These are phyloP conservation scores for Tylopilus felleus DNA, from an alignment of 768 basidiomycete genomes.

Conservation along the genomic window DNA sequence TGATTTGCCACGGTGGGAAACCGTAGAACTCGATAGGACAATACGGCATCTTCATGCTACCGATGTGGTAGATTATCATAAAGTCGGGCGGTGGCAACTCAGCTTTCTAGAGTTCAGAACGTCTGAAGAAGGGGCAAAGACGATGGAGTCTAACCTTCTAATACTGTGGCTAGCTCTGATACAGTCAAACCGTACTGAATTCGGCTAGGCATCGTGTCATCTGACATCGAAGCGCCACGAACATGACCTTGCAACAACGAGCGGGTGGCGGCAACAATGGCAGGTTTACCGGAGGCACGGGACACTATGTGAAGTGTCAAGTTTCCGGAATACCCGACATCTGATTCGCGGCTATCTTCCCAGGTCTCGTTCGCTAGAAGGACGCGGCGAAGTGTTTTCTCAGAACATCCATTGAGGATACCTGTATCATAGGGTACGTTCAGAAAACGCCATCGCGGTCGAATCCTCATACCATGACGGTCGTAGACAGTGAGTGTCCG, in stretches of 20 bases:
- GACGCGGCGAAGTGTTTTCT: conserved; percentile 41
- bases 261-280: conserved; percentile 54
- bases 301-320: conserved; percentile 57
- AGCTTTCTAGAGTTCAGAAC: conserved; percentile 39
- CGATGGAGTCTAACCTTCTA: conserved; percentile 52
- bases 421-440: conserved; percentile 35
- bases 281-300: conserved; percentile 59
- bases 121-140: not conserved
- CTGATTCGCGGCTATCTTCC: conserved; percentile 45
- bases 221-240: not conserved
- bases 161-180: conserved; percentile 41
- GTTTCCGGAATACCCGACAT: conserved; percentile 52
- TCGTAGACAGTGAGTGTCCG: conserved; percentile 70
- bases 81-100: conserved; percentile 70
- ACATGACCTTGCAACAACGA: conserved; percentile 36
- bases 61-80: conserved; percentile 66
- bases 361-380: conserved; percentile 21
- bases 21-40: conserved; percentile 64
- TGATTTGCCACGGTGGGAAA: conserved; percentile 85
- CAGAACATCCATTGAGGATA: conserved; percentile 37
- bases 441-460: not conserved
- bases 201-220: not conserved
- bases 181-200: conserved; percentile 38
- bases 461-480: conserved; percentile 50
- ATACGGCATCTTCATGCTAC: conserved; percentile 33